Base-by-base conservation (phyloP, 305 asterid species). In the Salvia sclarea region DNA sequence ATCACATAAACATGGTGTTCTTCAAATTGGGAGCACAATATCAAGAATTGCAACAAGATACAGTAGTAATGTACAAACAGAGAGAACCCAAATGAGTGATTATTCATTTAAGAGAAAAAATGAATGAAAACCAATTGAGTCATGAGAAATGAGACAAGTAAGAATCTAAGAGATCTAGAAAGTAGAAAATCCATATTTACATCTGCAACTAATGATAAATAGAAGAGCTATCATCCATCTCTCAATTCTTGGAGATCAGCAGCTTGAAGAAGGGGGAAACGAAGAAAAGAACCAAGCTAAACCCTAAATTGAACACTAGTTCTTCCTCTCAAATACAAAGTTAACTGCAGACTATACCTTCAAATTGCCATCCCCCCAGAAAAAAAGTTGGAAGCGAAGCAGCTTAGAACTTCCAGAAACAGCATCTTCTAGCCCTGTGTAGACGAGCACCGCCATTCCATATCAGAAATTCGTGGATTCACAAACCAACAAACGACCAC, bases 341-440 rank as follows among this genome's bases (percentile, higher is more conserved):
- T 75, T 41, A 70, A 70, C 58, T 31, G 73, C 76, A 68, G 79
- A 76, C 71, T 66, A 63, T 72, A 68, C 79, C 84, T 83, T 70
- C 80, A 63, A 78, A 77, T 48, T 48, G 66, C 57, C 60, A 74
- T 76, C 77, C 65, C 79, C 28, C 50, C n/a, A 24, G 43, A 31
- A 61, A 60, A 75, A 78, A 85, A 75, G 54, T 71, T 28, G 74
- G 78, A 85, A 71, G 74, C 57, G 73, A 64, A 72, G 64, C 75
- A 74, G 48, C 68, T 56, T 45, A 64, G 44, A 25, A 52, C 78
- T 55, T 68, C 77, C 84, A 65, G 37, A 52, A 69, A 75, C 70
- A 68, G 64, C 79, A 70, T 70, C 82, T 83, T 70, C 82, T 83
- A 89, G 53, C 81, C 88, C 95, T 89, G 89, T 53, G 78, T 25